Evolutionary conservation across 164 flowering plant genomes (phyloP).

Genomic region (Umbellularia californica): DNA sequence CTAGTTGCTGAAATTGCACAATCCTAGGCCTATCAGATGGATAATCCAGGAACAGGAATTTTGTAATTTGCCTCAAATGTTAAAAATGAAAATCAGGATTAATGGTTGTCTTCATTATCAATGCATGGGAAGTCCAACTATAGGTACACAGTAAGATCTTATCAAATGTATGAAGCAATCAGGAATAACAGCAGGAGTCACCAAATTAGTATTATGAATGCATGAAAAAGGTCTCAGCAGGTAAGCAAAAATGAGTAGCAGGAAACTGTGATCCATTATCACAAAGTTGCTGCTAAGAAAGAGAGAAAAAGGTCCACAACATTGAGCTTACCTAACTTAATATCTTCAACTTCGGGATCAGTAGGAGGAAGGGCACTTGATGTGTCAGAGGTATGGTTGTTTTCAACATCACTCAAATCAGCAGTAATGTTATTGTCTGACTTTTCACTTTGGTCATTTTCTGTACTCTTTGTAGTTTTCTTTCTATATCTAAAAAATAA

Average conservation of each 20-base stretch:
- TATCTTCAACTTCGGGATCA: conserved; percentile 22
- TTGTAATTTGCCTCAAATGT: too few species aligned
- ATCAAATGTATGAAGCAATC: too few species aligned
- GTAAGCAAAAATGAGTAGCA: background rate
- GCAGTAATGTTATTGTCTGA: conserved; percentile 17
- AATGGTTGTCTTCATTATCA: too few species aligned
- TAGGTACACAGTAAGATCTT: too few species aligned
- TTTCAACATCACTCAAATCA: conserved; percentile 24
- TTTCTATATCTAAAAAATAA: conserved; percentile 31
- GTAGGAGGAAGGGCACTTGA: conserved; percentile 25
- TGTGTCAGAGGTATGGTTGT: conserved; percentile 25
- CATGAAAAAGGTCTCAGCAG: too few species aligned
- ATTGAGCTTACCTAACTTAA: conserved; percentile 29
- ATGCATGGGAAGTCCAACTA: too few species aligned
- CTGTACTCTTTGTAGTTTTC: conserved; percentile 54
- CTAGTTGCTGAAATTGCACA: too few species aligned
- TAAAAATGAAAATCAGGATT: too few species aligned
- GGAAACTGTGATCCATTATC: background rate
- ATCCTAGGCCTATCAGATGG: too few species aligned
- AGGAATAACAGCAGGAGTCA: too few species aligned
- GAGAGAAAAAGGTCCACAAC: background rate
- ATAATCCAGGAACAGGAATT: too few species aligned
- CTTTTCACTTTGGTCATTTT: conserved; percentile 18
- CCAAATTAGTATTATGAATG: too few species aligned
- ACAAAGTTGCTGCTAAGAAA: background rate